A percentile compares a stretch with the other conserved stretches of the same genome.
Conservation (phyloP, 169 alveolate genomes). For the Toxoplasma gondii region DNA sequence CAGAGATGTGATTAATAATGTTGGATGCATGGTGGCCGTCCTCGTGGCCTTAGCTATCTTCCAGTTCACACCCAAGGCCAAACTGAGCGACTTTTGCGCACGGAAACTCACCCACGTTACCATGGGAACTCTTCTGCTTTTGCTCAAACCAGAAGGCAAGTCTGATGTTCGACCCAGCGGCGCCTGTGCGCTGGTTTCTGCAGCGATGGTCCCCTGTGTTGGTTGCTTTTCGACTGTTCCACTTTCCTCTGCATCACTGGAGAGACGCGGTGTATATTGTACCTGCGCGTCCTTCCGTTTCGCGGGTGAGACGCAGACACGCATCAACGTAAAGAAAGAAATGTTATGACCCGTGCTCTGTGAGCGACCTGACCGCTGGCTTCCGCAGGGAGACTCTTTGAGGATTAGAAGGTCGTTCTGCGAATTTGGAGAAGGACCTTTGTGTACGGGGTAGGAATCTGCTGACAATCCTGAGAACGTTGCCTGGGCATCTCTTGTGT, state of each 20-base stretch:
- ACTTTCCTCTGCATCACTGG: no score
- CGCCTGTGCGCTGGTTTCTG: not conserved
- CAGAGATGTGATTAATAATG: not conserved
- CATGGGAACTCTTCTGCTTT: not conserved
- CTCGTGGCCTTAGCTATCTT: not conserved
- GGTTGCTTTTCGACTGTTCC: no score
- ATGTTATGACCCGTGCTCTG: no score
- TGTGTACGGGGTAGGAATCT: no score
- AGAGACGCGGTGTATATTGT: not conserved
- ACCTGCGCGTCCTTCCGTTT: not conserved
- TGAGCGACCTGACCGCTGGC: no score
- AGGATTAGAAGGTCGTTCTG: no score
- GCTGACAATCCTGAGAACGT: no score
- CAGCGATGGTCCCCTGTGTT: not conserved
- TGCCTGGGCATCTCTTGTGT: no score
- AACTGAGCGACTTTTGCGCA: not conserved
- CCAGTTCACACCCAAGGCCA: slow-evolving; percentile 8
- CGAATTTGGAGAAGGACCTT: no score
- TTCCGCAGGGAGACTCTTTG: no score
- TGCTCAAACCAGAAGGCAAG: slow-evolving; percentile 8
- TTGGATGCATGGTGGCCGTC: not conserved
- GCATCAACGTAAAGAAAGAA: not conserved
- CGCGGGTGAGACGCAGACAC: not conserved
- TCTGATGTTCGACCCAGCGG: not conserved
- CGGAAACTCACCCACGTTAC: not conserved